A percentile compares a stretch with the other conserved stretches of the same genome.
These are phyloP conservation scores for Vaccinium myrtillus DNA, from an alignment of 148 eudicot species.

Conservation along the genomic window DNA sequence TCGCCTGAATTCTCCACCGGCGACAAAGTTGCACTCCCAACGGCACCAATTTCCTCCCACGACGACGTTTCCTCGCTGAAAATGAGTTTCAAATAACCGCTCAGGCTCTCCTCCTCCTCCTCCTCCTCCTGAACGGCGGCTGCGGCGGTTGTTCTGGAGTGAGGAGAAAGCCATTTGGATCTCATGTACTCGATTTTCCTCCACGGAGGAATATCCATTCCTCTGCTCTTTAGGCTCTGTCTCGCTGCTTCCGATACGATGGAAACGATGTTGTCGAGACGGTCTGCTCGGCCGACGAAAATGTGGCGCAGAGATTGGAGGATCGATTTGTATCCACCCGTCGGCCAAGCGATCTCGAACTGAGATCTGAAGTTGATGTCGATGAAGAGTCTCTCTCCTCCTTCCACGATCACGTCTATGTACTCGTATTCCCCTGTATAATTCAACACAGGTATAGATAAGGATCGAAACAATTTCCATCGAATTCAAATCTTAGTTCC, in stretches of 20 bases:
- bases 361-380: conserved; percentile 64
- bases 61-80: conserved; percentile 16
- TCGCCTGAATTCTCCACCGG: conserved; percentile 5
- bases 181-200: conserved; percentile 51
- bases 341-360: conserved; percentile 59
- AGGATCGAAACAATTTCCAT: background rate
- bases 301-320: conserved; percentile 48
- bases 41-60: background rate
- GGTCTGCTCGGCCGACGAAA: conserved; percentile 52
- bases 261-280: conserved; percentile 40
- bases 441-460: background rate
- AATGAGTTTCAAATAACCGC: conserved; percentile 36
- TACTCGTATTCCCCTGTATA: conserved; percentile 40
- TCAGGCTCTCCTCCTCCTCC: too few species aligned
- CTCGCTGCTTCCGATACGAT: conserved; percentile 47
- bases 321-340: conserved; percentile 40
- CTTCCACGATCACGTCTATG: conserved; percentile 36
- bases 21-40: background rate
- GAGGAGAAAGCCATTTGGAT: conserved; percentile 58
- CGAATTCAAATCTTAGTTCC: too few species aligned
- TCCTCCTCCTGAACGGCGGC: conserved; percentile 15
- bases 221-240: conserved; percentile 55
- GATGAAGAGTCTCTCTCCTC: conserved; percentile 39
- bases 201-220: conserved; percentile 67
- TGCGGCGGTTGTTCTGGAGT: conserved; percentile 23